phyloP scores from a whole-genome alignment of 257 asterid species.

The Solanum acaule region DNA sequence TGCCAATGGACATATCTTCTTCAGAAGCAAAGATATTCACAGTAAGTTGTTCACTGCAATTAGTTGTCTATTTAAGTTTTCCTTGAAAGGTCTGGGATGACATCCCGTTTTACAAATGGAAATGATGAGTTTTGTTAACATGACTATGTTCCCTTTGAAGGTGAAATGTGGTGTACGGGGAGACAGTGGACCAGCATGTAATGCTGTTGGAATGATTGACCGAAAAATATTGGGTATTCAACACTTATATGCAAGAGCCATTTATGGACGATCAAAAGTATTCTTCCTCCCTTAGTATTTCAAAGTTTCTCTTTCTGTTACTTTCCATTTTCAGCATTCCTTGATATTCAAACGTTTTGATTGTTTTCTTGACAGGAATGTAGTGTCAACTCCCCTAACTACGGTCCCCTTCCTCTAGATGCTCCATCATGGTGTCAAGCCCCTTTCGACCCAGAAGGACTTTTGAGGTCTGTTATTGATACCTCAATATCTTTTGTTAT shows the following conservation, averaged over 20 bases:
- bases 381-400: conserved; percentile 63
- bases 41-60: conserved; percentile 17
- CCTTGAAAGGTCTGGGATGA: background rate
- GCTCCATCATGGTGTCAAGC: conserved; percentile 78
- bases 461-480: conserved; percentile 40
- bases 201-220: conserved; percentile 70
- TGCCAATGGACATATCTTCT: conserved; percentile 24
- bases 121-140: background rate
- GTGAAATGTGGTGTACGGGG: conserved; percentile 58
- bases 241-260: conserved; percentile 43
- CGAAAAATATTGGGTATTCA: conserved; percentile 51
- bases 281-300: background rate
- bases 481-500: background rate
- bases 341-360: conserved; percentile 2
- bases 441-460: conserved; percentile 75
- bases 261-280: conserved; percentile 49
- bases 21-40: conserved; percentile 16
- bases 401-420: conserved; percentile 59
- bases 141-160: conserved; percentile 20
- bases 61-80: background rate
- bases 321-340: background rate
- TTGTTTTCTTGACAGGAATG: conserved; percentile 40
- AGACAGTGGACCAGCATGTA: conserved; percentile 66
- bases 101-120: background rate
- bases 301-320: background rate